Evolutionary conservation across 768 basidiomycete genomes (phyloP), one percentile per base, ranked within the genome.

Genomic region (Podaxis pistillaris): DNA sequence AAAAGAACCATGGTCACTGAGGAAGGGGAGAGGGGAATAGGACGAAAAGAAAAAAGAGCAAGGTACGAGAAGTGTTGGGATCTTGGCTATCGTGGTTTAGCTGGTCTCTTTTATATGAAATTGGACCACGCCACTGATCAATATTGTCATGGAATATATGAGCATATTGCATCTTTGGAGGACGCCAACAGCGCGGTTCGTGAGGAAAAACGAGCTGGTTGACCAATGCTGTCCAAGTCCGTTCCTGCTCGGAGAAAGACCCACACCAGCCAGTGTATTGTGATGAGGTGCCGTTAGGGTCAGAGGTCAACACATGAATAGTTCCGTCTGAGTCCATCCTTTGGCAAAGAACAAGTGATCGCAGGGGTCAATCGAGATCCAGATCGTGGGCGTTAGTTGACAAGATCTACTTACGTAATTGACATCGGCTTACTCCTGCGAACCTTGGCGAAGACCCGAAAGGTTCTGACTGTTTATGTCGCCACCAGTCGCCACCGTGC

Each of bases 1-100:
- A 78, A 70, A 62, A 79, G 67, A 65, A 79, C 75, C 81, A 82
- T 81, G 64, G 60, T 52, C 13, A 53, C 30, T 57, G 41, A 61
- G 53, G 24, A 64, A 65, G 60, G 63, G 64, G 60, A 22, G 58
- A 46, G 63, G 36, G n/a, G 36, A 55, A 28, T 30, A 33, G 55
- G 52, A 33, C 60, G 28, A 30, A 60, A 54, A 49, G 30, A 12
- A 51, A 24, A 41, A 51, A 53, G 51, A 28, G 50, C 28, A 38
- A 44, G 50, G 40, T 22, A 53, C 22, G 52, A 62, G 50, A 28
- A 41, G 24, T 53, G 58, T 56, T 26, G 47, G 30, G 55, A 56
- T 37, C 41, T 52, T 58, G 57, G 33, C 9, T n/a, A 37, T 62
- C 30, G 36, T 47, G 53, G 28, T 63, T 60, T 52, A 17, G 47